Evolutionary conservation across 257 asterid species (phyloP).

Genomic region (Voacanga thouarsii): DNA sequence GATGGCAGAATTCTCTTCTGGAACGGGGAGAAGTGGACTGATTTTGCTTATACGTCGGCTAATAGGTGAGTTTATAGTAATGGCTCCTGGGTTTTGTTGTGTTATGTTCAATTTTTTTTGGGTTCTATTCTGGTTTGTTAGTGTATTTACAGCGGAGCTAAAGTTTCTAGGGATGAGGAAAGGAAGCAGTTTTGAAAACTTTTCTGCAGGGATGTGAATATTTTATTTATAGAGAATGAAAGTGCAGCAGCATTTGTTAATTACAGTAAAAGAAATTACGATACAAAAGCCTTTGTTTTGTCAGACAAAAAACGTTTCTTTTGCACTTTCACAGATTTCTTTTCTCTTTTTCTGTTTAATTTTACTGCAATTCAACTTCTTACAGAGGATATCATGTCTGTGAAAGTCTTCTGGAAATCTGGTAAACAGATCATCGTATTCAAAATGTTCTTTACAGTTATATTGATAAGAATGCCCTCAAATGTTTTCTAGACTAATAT

Average conservation of each 20-base stretch:
- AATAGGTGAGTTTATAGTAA: conserved; percentile 49
- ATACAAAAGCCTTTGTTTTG: not conserved
- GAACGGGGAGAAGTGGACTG: conserved; percentile 74
- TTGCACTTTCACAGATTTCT: not conserved
- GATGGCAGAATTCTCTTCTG: conserved; percentile 86
- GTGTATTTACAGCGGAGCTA: not conserved
- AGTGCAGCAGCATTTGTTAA: not conserved
- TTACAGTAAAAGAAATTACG: not conserved
- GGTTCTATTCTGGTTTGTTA: not conserved
- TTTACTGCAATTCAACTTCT: not conserved
- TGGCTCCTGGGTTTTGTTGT: not conserved
- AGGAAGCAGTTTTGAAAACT: not conserved
- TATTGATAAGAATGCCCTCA: not conserved
- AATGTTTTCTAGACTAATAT: not conserved
- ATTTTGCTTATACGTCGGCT: conserved; percentile 86
- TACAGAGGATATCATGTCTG: not conserved
- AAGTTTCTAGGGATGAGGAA: not conserved
- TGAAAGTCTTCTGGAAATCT: not conserved
- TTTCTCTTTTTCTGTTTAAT: not conserved
- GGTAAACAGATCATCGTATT: not conserved
- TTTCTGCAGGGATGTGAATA: not conserved
- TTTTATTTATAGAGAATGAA: not conserved
- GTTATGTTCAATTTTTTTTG: not conserved
- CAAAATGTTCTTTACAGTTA: not conserved
- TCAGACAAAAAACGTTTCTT: not conserved